A percentile compares a stretch with the other conserved stretches of the same genome.
Conservation (phyloP, 2,329 filamentous ascomycete species). For the Scopulariopsis brevicaulis region DNA sequence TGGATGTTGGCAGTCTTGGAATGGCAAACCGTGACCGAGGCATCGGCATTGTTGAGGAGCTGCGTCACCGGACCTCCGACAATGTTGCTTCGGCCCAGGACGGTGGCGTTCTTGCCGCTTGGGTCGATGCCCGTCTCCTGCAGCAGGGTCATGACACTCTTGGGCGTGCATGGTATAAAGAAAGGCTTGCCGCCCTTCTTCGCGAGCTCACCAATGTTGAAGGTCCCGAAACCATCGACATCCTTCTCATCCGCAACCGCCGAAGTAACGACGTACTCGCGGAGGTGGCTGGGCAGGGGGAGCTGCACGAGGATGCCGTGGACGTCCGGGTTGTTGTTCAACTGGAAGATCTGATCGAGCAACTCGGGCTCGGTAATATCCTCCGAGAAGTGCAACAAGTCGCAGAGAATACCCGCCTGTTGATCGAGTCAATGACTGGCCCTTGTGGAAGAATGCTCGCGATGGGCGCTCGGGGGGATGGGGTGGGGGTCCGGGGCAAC, state of each 20-base stretch:
- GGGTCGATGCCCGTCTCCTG: slow-evolving; percentile 74
- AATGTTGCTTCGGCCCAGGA: slow-evolving; percentile 91
- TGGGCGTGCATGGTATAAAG: slow-evolving; percentile 91
- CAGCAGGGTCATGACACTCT: slow-evolving; percentile 91
- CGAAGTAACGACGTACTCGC: slow-evolving; percentile 83
- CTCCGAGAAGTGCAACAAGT: slow-evolving; percentile 74
- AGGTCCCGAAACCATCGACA: slow-evolving; percentile 90
- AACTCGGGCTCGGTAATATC: slow-evolving; percentile 76
- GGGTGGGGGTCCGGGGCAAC: background rate
- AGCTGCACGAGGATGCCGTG: slow-evolving; percentile 93
- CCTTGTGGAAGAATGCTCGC: background rate
- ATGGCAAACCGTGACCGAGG: slow-evolving; percentile 94
- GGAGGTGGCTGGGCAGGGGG: slow-evolving; percentile 78
- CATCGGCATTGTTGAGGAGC: slow-evolving; percentile 87
- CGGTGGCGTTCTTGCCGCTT: slow-evolving; percentile 85
- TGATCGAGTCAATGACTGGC: background rate
- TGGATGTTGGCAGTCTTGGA: slow-evolving; percentile 70
- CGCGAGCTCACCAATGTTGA: slow-evolving; percentile 92
- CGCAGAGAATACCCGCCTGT: slow-evolving; percentile 81
- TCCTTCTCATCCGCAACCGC: slow-evolving; percentile 90
- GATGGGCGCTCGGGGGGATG: background rate
- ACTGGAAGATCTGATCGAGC: slow-evolving; percentile 64
- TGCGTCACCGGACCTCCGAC: slow-evolving; percentile 96
- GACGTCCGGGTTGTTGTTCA: slow-evolving; percentile 78
- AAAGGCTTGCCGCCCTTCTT: slow-evolving; percentile 85